These are phyloP conservation scores for Lactuca saligna DNA, from an alignment of 129 eudicot genomes.

Conservation along the genomic window DNA sequence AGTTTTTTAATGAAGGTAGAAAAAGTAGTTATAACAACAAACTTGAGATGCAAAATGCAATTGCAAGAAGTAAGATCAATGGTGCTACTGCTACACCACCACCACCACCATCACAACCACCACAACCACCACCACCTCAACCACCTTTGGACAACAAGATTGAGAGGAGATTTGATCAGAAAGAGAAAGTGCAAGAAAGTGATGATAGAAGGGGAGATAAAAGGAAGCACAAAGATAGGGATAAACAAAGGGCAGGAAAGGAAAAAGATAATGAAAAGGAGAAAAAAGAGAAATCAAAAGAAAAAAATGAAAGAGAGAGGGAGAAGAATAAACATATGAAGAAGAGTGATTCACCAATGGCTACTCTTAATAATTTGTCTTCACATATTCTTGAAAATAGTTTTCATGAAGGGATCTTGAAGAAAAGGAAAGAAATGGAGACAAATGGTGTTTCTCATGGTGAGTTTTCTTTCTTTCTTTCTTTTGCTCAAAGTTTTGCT, in stretches of 20 bases:
- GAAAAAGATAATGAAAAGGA: conserved; percentile 42
- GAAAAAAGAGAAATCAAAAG: conserved; percentile 42
- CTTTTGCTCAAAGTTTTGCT: background rate
- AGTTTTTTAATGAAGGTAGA: conserved; percentile 41
- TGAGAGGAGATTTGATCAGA: conserved; percentile 37
- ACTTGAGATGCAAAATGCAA: conserved; percentile 29
- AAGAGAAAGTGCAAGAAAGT: conserved; percentile 41
- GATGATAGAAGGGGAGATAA: conserved; percentile 49
- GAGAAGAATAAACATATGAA: conserved; percentile 29
- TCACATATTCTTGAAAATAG: conserved; percentile 22
- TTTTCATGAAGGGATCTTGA: conserved; percentile 38
- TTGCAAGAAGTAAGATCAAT: conserved; percentile 33
- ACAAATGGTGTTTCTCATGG: conserved; percentile 61
- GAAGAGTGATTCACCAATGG: conserved; percentile 33
- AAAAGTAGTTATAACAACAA: conserved; percentile 29
- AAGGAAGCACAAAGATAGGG: conserved; percentile 37
- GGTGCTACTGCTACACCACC: conserved; percentile 26
- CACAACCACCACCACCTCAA: background rate
- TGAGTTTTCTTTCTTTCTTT: conserved; percentile 41
- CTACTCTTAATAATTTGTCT: conserved; percentile 20
- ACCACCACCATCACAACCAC: background rate
- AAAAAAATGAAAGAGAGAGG: conserved; percentile 45
- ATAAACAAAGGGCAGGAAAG: conserved; percentile 17
- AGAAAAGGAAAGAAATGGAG: conserved; percentile 62
- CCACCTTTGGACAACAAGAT: conserved; percentile 36